Base-by-base conservation (phyloP, 164 flowering plant genomes). In the Umbellularia californica region DNA sequence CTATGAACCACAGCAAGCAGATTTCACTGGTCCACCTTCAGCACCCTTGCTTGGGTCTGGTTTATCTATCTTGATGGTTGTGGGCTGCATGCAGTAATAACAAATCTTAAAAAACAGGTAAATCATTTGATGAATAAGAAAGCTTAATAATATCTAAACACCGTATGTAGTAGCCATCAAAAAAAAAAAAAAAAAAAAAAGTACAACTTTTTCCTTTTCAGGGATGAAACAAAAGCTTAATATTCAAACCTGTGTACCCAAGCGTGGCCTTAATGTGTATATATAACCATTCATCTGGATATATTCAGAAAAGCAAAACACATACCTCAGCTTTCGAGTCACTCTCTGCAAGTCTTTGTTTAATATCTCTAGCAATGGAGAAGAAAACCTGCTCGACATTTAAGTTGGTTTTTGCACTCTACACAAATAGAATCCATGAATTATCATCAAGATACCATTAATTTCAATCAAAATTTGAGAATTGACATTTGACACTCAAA, bases 351-450 rank as follows among this genome's bases (percentile, higher is more conserved):
- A 86, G 85, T 76, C 88, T 81, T 77, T 83, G 84, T 79, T 83
- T 86, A 76, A 86, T 86, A 74, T 86, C 88, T 76, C 88, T 81
- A 24, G 87, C 88, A 74, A 84, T 84, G n/a, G 88, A 82, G 75
- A 86, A 86, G 82, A 86, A 86, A 50, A 86, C 88, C 74, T 84
- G 82, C 81, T 86, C 88, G 65, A 86, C 88, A 20, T 86, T 86
- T 69, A 86, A 77, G 81, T 86, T 86, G 75, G 88, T 84, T 75
- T 86, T 86, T 51, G 88, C 88, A 81, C 89, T 86, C 89, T 84
- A 84, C 27, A 58, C 20, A 47, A 3, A 79, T 73, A 77, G 71
- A 13, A 15, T 35, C 58, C 12, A 13, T 28, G 70, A 15, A 30
- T 30, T n/a, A 67, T 28, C 30, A 30, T 67, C 50, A 67, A 15